Evolutionary conservation across 257 asterid genomes (phyloP).

Genomic region (Cinchona pubescens): DNA sequence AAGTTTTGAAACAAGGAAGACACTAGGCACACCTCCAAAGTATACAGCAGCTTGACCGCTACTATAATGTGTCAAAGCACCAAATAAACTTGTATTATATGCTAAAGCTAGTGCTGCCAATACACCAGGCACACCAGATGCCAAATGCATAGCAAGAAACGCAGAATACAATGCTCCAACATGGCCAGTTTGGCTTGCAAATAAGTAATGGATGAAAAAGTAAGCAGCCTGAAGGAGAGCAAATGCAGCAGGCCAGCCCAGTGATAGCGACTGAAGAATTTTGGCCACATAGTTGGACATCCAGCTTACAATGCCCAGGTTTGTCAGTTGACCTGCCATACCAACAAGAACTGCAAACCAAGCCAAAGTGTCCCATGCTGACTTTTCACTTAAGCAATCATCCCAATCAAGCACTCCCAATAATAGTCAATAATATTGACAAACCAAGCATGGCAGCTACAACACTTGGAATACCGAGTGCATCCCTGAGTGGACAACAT

Average conservation of each 20-base stretch:
- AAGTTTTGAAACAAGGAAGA: neutral
- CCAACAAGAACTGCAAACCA: constrained; percentile 99
- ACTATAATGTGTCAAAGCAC: constrained; percentile 95
- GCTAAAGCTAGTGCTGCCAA: constrained; percentile 84
- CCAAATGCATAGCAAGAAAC: constrained; percentile 90
- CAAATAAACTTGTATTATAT: constrained; percentile 82
- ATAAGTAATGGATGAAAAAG: constrained; percentile 84
- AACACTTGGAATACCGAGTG: constrained; percentile 85
- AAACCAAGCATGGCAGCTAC: constrained; percentile 98
- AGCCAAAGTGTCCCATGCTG: constrained; percentile 97
- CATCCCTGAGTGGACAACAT: constrained; percentile 50
- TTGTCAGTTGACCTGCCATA: constrained; percentile 94
- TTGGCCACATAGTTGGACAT: constrained; percentile 80
- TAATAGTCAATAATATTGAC: constrained; percentile 66
- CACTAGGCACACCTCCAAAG: constrained; percentile 65
- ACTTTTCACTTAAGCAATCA: constrained; percentile 88
- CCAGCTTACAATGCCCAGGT: constrained; percentile 82
- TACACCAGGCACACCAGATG: constrained; percentile 85
- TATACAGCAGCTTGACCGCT: constrained; percentile 98
- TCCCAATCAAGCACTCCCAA: constrained; percentile 88
- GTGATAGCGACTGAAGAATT: constrained; percentile 56
- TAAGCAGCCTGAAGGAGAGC: constrained; percentile 82
- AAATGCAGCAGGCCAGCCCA: constrained; percentile 96
- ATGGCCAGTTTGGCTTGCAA: constrained; percentile 94
- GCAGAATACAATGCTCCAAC: constrained; percentile 95